Percentiles rank a stretch among this genome's conserved stretches.
Conservation (phyloP, 2,329 filamentous ascomycete species). For the Beauveria australis region DNA sequence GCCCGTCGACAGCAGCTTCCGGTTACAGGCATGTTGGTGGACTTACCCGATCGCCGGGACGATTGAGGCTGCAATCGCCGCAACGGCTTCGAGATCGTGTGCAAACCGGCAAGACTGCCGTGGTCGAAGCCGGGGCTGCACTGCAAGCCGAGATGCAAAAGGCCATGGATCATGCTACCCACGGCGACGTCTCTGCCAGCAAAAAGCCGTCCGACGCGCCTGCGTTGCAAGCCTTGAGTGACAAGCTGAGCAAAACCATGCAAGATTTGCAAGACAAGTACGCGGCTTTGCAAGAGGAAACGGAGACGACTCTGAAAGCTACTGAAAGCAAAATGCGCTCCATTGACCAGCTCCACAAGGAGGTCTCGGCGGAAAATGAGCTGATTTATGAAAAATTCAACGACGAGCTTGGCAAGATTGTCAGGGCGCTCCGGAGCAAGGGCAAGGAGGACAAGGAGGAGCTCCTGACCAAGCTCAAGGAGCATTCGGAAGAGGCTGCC, state of each 20-base stretch:
- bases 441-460: constrained; percentile 74
- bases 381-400: constrained; percentile 89
- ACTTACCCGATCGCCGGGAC: constrained; percentile 27
- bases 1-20: constrained; percentile 19
- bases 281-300: constrained; percentile 57
- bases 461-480: constrained; percentile 60
- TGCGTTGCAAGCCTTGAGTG: constrained; percentile 59
- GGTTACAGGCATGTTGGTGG: constrained; percentile 13
- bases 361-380: constrained; percentile 85
- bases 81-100: constrained; percentile 78
- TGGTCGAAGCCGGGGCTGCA: constrained; percentile 54
- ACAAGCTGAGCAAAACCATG: constrained; percentile 52
- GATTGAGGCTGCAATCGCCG: constrained; percentile 60
- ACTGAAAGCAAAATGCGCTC: constrained; percentile 71
- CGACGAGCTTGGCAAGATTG: constrained; percentile 75
- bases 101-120: constrained; percentile 68
- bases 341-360: constrained; percentile 82
- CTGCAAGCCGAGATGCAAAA: constrained; percentile 1
- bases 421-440: constrained; percentile 64
- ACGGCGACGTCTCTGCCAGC: constrained; percentile 30
- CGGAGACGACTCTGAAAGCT: constrained; percentile 63
- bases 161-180: not conserved
- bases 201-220: constrained; percentile 24
- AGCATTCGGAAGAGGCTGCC: constrained; percentile 68
- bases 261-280: constrained; percentile 54